Conservation (phyloP, 805 yeast genomes). For the Blastobotrys americana region DNA sequence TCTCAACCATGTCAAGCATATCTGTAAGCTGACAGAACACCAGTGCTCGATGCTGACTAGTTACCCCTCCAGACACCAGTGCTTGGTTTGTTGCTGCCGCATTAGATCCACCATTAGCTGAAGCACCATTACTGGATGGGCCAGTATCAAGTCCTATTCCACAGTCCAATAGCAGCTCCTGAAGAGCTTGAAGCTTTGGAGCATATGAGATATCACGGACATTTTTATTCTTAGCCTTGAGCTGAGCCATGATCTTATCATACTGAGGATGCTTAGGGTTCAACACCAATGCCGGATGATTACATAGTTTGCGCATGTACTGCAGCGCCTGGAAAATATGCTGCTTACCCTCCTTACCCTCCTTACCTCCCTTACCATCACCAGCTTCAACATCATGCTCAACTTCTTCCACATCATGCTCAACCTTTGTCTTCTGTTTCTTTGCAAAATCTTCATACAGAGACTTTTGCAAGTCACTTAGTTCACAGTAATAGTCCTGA, state of each 20-base stretch:
- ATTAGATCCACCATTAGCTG: slow-evolving; percentile 18
- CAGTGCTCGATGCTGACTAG: slow-evolving; percentile 91
- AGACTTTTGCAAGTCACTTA: slow-evolving; percentile 82
- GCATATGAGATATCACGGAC: slow-evolving; percentile 75
- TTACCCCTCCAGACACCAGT: slow-evolving; percentile 47
- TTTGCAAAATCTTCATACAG: slow-evolving; percentile 83
- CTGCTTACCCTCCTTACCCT: slow-evolving; percentile 53
- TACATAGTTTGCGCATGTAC: slow-evolving; percentile 94
- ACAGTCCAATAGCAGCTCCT: slow-evolving; percentile 78
- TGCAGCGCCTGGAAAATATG: slow-evolving; percentile 97
- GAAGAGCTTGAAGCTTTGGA: slow-evolving; percentile 80
- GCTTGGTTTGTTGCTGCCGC: slow-evolving; percentile 31
- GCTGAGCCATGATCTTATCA: slow-evolving; percentile 53
- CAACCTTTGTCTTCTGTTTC: slow-evolving; percentile 69
- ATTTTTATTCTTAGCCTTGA: slow-evolving; percentile 50
- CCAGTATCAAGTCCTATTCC: slow-evolving; percentile 63
- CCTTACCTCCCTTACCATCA: slow-evolving; percentile 7
- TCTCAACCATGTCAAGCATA: slow-evolving; percentile 95
- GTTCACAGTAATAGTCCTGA: slow-evolving; percentile 95
- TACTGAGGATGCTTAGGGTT: slow-evolving; percentile 79
- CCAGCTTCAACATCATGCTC: slow-evolving; percentile 25
- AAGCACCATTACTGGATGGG: no score
- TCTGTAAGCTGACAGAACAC: slow-evolving; percentile 95
- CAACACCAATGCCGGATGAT: slow-evolving; percentile 89
- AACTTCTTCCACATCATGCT: slow-evolving; percentile 49